Base-by-base conservation (phyloP, 495 filamentous ascomycete genomes). In the Halenospora varia region DNA sequence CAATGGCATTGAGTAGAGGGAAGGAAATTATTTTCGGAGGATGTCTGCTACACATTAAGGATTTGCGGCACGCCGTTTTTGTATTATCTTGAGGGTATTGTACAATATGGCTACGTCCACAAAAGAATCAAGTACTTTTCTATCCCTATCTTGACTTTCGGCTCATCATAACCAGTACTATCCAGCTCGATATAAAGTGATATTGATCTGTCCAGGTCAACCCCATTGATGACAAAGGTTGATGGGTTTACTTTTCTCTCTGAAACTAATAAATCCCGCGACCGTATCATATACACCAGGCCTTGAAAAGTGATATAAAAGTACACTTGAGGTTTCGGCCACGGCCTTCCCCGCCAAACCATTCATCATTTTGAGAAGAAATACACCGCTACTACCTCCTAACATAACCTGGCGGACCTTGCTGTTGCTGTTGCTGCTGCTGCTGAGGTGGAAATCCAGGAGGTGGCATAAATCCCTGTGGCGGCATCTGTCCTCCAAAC, bases 321-420 rank as follows among this genome's bases (percentile, higher is more conserved):
- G n/a, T n/a, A n/a, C n/a, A n/a, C n/a, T n/a, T n/a, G n/a, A n/a
- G n/a, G n/a, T n/a, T n/a, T n/a, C n/a, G n/a, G n/a, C n/a, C n/a
- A n/a, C n/a, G n/a, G n/a, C n/a, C n/a, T n/a, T n/a, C n/a, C n/a
- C n/a, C n/a, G 29, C 29, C 29, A 35, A 13, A 35, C 13, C 29
- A 35, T 35, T 35, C n/a, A n/a, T n/a, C n/a, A n/a, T n/a, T n/a
- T n/a, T n/a, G n/a, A n/a, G n/a, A n/a, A 35, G 15, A 22, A 57
- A 25, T 50, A 17, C 13, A 29, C 17, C 23, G 40, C 24, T 25
- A n/a, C 51, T 49, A 60, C 51, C 65, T 56, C 24, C 62, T 26
- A 10, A n/a, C 56, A 60, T 67, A 68, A 8, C 65, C 65, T 3
- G 64, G 61, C 25, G 64, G 64, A 18, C 52, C 57, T 25, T 63